Base-by-base conservation (phyloP, 2,329 filamentous ascomycete genomes). In the Albifimbria verrucaria region DNA sequence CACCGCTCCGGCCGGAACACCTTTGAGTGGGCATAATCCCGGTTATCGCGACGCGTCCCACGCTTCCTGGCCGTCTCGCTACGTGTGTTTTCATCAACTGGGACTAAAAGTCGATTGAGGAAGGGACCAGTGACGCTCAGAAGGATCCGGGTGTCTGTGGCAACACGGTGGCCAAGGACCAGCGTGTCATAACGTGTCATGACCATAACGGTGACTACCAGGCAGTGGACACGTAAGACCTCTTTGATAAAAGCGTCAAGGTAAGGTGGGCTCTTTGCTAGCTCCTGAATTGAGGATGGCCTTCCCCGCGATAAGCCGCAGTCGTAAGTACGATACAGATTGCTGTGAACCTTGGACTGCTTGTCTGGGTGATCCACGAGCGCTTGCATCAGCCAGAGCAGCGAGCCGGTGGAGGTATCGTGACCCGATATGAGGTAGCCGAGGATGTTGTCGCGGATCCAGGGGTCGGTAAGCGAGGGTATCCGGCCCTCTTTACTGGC, bases 241-340 rank as follows among this genome's bases (percentile, higher is more conserved):
- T 72, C 67, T 52, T 68, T 61, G 39, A 68, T 54, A 9, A 61
- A 56, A 12, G 65, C 66, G 46, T 69, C 67, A 10, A 69, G 61
- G 55, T 65, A 68, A 3, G 61, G 61, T 3, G 64, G 46, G 3
- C 54, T 39, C 5, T 36, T 39, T 1, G 50, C 47, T 9, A 68
- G 57, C 53, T 67, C 66, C 9, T 53, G 21, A 17, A 55, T 56
- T 0, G 54, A 55, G 4, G 64, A 65, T 11, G 48, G 47, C 6
- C 63, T 55, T 2, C 45, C 21, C 5, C 60, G 0, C 23, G 39
- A 1, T 45, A 20, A 1, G 64, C 64, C 0, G 45, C 42, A 28
- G 57, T 48, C 11, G 7, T 53, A 42, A 0, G 62, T 59, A 0
- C 44, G 41, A 2, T 55, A 52, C 10, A 65, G 21, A 0, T 58